These are phyloP conservation scores for Clarireedia hainanense DNA, from an alignment of 2,329 filamentous ascomycete species.

Conservation along the genomic window DNA sequence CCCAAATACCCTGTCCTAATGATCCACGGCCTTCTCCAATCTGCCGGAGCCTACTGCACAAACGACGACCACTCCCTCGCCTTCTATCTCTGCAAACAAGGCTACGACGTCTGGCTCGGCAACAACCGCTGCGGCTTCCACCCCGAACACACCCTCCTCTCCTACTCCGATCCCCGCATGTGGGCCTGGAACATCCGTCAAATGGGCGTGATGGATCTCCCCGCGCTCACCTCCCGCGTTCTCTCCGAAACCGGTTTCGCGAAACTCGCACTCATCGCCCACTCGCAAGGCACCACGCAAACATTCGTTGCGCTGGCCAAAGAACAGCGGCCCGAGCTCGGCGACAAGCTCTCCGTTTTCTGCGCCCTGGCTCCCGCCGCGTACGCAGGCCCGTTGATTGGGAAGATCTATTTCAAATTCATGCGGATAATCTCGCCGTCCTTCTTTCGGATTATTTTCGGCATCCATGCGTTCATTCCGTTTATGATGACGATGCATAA, in stretches of 20 bases:
- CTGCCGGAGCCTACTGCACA: constrained; percentile 77
- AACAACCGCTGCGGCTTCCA: constrained; percentile 86
- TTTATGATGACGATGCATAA: constrained; percentile 83
- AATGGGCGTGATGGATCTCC: constrained; percentile 84
- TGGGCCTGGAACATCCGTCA: constrained; percentile 96
- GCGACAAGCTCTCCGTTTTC: constrained; percentile 77
- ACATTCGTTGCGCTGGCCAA: constrained; percentile 83
- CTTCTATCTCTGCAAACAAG: constrained; percentile 85
- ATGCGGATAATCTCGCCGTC: constrained; percentile 71
- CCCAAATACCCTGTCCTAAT: constrained; percentile 74
- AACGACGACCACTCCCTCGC: constrained; percentile 87
- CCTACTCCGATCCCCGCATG: constrained; percentile 76
- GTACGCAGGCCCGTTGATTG: constrained; percentile 79
- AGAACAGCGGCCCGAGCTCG: constrained; percentile 79
- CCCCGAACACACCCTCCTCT: constrained; percentile 65
- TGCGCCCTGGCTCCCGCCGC: constrained; percentile 86
- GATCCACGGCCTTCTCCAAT: constrained; percentile 84
- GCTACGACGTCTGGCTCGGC: constrained; percentile 92
- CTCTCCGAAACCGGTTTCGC: constrained; percentile 74
- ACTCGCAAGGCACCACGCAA: constrained; percentile 88
- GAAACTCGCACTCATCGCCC: constrained; percentile 75
- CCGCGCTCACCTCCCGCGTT: constrained; percentile 72
- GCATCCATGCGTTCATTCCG: constrained; percentile 88
- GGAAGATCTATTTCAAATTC: constrained; percentile 86
- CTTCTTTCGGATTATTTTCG: constrained; percentile 76